Conservation (phyloP, 31 red algal genomes). For the Odonthalia washingtoniensis region DNA sequence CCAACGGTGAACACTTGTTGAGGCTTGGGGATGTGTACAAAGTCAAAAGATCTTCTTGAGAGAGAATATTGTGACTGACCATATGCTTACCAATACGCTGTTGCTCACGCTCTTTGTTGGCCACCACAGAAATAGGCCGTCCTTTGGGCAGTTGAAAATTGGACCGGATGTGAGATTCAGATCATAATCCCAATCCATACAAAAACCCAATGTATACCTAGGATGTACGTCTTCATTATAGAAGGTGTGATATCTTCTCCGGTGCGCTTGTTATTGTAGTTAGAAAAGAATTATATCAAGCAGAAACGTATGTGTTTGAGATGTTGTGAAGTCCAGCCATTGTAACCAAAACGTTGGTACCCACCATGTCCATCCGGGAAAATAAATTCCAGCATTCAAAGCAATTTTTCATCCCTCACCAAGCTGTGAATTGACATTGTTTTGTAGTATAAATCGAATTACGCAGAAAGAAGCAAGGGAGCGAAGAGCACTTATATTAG, state of each 20-base stretch:
- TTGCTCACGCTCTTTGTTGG: slow-evolving; percentile 10
- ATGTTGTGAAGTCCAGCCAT: no score
- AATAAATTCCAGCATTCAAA: no score
- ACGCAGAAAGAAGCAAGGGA: no score
- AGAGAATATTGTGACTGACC: slow-evolving; percentile 8
- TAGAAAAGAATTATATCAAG: slow-evolving; percentile 36
- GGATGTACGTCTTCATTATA: not conserved
- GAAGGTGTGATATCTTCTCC: not conserved
- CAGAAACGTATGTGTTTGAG: no score
- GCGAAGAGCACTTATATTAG: no score
- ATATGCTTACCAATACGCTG: not conserved
- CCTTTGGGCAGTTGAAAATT: slow-evolving; percentile 26
- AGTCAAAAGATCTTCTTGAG: not conserved
- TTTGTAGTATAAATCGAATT: no score
- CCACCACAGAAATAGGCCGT: slow-evolving; percentile 26
- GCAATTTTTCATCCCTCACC: no score
- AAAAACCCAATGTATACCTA: not conserved
- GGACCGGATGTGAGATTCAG: not conserved
- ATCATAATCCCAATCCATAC: slow-evolving; percentile 18
- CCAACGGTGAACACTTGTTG: not conserved
- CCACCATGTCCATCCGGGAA: no score
- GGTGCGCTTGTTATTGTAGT: not conserved
- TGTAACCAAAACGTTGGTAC: no score
- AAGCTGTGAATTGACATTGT: no score
- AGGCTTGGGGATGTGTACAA: not conserved